phyloP scores from a whole-genome alignment of 2,329 filamentous ascomycete genomes.

The Neocatenulostroma microsporum region DNA sequence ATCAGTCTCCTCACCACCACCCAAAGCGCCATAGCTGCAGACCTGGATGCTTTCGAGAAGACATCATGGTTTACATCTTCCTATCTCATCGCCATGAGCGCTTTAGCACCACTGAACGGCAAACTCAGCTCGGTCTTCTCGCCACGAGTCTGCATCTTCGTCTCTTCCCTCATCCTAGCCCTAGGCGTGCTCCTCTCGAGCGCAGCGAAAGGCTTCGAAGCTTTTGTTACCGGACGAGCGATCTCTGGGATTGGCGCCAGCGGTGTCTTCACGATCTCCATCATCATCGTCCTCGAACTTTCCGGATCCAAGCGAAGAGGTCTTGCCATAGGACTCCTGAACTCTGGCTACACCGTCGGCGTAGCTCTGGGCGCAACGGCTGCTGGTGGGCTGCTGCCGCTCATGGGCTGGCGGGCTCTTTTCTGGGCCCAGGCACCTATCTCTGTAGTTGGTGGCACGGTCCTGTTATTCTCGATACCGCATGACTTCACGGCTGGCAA shows the following conservation, averaged over 20 bases:
- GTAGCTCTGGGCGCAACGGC: slow-evolving; percentile 64
- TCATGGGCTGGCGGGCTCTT: slow-evolving; percentile 64
- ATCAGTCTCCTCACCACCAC: slow-evolving; percentile 76
- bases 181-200: slow-evolving; percentile 59
- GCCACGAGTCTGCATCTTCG: slow-evolving; percentile 56
- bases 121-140: slow-evolving; percentile 68
- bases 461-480: slow-evolving; percentile 61
- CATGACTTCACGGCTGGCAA: slow-evolving; percentile 27
- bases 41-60: slow-evolving; percentile 64
- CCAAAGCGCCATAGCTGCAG: slow-evolving; percentile 66
- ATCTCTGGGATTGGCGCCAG: slow-evolving; percentile 62
- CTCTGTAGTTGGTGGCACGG: slow-evolving; percentile 52
- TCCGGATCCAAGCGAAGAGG: slow-evolving; percentile 60
- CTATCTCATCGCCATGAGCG: slow-evolving; percentile 58
- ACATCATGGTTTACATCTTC: slow-evolving; percentile 75
- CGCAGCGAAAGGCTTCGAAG: slow-evolving; percentile 48
- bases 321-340: slow-evolving; percentile 65
- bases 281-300: slow-evolving; percentile 71
- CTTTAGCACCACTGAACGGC: slow-evolving; percentile 60
- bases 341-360: slow-evolving; percentile 63
- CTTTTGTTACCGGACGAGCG: slow-evolving; percentile 62
- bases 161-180: slow-evolving; percentile 51
- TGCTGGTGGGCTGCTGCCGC: slow-evolving; percentile 56
- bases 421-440: slow-evolving; percentile 67
- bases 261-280: slow-evolving; percentile 63